Evolutionary conservation across 345 rosid genomes (phyloP).

Genomic region (Limnanthes douglasii): DNA sequence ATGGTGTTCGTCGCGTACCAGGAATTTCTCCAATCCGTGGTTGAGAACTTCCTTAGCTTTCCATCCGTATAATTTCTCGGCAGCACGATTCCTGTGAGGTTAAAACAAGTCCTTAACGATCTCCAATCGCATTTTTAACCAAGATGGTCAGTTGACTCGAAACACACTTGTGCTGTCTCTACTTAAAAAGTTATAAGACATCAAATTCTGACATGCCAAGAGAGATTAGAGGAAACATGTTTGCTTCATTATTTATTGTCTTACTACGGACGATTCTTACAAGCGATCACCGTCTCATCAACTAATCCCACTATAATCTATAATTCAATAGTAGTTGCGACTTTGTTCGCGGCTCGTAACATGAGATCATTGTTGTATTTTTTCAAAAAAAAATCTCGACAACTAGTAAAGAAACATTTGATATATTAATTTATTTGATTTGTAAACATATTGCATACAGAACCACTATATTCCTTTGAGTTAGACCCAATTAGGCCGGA

Average conservation of each 20-base stretch:
- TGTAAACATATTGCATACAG: no score
- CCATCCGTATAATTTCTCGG: conserved; percentile 80
- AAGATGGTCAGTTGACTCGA: neutral
- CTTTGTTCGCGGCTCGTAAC: no score
- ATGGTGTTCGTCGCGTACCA: conserved; percentile 42
- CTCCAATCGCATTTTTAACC: neutral
- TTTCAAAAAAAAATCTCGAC: neutral
- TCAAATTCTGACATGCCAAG: neutral
- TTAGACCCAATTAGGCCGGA: no score
- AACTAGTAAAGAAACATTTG: no score
- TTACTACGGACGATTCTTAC: no score
- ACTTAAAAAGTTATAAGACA: neutral
- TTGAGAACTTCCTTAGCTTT: conserved; percentile 53
- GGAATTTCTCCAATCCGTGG: conserved; percentile 27
- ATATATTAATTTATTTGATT: no score
- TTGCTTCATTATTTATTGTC: no score
- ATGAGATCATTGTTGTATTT: neutral
- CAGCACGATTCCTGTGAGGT: conserved; percentile 58
- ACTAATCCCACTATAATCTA: neutral
- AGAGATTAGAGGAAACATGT: neutral
- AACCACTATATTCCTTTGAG: no score
- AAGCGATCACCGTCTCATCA: no score
- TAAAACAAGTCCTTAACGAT: neutral
- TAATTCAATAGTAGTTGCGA: no score
- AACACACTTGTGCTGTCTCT: neutral